Evolutionary conservation across 345 rosid genomes (phyloP).

Genomic region (Orychophragmus violaceus): DNA sequence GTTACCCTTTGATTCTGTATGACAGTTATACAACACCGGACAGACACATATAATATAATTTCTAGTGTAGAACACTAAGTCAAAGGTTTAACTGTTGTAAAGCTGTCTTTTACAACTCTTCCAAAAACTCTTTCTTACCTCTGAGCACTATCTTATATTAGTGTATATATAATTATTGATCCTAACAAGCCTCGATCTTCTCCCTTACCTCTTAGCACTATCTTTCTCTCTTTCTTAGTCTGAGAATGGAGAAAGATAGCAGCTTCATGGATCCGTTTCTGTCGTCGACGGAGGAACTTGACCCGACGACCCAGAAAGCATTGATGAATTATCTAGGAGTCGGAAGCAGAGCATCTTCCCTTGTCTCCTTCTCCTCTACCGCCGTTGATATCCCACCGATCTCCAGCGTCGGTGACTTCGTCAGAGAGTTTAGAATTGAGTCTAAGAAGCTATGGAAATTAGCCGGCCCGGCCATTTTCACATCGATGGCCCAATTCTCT

Average conservation of each 20-base stretch:
- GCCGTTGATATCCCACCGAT: constrained; percentile 64
- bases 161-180: background rate
- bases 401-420: constrained; percentile 39
- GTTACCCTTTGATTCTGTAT: background rate
- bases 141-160: background rate
- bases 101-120: constrained; percentile 25
- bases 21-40: constrained; percentile 1
- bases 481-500: constrained; percentile 43
- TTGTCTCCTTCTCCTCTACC: constrained; percentile 37
- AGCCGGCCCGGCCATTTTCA: constrained; percentile 59
- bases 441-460: constrained; percentile 54
- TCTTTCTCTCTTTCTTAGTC: background rate
- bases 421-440: constrained; percentile 44
- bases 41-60: background rate
- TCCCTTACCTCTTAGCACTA: background rate
- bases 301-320: constrained; percentile 25
- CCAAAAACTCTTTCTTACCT: too few relatives aligned
- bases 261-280: constrained; percentile 34
- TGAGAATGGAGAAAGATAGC: constrained; percentile 34
- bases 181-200: background rate
- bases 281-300: constrained; percentile 22
- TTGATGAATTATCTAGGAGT: background rate
- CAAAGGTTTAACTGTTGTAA: constrained; percentile 9
- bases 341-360: constrained; percentile 27
- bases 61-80: constrained; percentile 19